phyloP scores from a whole-genome alignment of 2,329 filamentous ascomycete species.

The Sordariomycetes sp. region DNA sequence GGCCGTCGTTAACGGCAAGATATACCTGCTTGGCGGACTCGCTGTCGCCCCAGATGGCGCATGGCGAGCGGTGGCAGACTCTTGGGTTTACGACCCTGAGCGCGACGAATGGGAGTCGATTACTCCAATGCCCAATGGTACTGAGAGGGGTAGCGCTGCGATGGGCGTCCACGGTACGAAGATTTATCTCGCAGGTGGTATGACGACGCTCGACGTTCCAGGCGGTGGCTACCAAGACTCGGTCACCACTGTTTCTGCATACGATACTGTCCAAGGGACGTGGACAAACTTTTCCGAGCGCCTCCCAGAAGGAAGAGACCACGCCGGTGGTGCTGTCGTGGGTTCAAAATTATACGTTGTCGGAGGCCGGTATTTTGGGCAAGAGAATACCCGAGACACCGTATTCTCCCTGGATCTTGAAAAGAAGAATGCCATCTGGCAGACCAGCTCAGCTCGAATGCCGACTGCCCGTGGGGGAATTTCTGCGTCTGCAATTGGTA shows the following conservation, averaged over 20 bases:
- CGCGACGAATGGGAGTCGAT: constrained; percentile 17
- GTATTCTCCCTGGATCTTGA: constrained; percentile 23
- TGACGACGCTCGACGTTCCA: constrained; percentile 15
- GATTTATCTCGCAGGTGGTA: constrained; percentile 28
- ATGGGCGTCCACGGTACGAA: constrained; percentile 17
- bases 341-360: constrained; percentile 23
- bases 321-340: constrained; percentile 19
- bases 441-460: constrained; percentile 17
- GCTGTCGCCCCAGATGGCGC: constrained; percentile 9
- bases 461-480: constrained; percentile 24
- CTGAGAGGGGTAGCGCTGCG: constrained; percentile 19
- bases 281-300: too few relatives aligned
- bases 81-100: constrained; percentile 19
- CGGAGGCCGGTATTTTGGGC: constrained; percentile 20
- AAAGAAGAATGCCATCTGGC: constrained; percentile 16
- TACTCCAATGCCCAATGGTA: constrained; percentile 13
- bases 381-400: constrained; percentile 19
- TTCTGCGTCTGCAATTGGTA: constrained; percentile 15
- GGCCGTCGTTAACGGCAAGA: constrained; percentile 21
- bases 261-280: constrained; percentile 13
- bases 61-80: constrained; percentile 16
- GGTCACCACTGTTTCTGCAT: constrained; percentile 18
- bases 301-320: constrained; percentile 25
- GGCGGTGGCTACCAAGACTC: constrained; percentile 13
- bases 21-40: constrained; percentile 29